A percentile compares a stretch with the other conserved stretches of the same genome.
phyloP scores from a whole-genome alignment of 2,329 filamentous ascomycete species.

The Apiospora pterosperma region DNA sequence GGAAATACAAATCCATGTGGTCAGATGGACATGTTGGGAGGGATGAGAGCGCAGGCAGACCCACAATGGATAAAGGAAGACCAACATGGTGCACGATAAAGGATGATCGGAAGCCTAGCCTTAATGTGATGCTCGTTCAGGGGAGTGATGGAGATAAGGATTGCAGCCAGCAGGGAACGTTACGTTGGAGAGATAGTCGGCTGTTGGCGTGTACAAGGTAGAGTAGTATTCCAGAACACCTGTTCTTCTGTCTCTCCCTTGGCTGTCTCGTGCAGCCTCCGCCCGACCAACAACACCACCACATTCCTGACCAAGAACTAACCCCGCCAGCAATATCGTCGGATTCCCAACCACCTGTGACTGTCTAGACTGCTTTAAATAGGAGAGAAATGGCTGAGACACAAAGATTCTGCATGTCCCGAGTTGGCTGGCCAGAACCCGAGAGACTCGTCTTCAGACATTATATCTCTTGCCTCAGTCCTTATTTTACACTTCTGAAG shows the following conservation, averaged over 20 bases:
- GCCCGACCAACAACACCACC: background rate
- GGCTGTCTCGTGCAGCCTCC: background rate
- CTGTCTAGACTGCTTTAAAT: background rate
- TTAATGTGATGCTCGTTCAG: background rate
- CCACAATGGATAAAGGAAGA: background rate
- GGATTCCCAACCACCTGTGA: background rate
- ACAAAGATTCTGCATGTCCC: background rate
- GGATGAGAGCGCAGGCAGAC: background rate
- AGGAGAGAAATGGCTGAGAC: background rate
- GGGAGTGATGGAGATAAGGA: background rate
- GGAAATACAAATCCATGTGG: background rate
- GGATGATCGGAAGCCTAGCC: background rate
- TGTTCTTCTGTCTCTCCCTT: background rate
- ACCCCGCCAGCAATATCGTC: background rate
- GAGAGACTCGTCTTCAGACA: background rate
- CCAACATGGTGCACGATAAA: background rate
- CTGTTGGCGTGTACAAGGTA: background rate
- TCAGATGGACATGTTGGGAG: background rate
- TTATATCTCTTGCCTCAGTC: background rate
- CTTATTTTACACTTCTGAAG: background rate
- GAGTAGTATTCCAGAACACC: background rate
- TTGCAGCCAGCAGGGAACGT: background rate
- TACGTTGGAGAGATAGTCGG: background rate
- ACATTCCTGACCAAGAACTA: background rate
- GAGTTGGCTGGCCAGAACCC: background rate